Percentiles rank a stretch among this genome's conserved stretches.
phyloP scores from a whole-genome alignment of 345 rosid species.

The Ailanthus altissimus region DNA sequence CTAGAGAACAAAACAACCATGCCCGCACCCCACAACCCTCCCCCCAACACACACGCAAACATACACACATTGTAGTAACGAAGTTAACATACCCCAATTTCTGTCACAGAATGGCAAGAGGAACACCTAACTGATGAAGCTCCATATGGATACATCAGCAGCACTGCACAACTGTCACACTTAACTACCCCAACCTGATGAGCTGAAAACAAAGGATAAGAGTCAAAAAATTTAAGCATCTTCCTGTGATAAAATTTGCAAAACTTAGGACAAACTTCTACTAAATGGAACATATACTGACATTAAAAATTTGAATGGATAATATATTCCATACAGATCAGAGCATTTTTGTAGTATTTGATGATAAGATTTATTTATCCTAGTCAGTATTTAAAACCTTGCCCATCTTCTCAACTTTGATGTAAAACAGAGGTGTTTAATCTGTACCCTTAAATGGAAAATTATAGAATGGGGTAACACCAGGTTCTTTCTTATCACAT shows the following conservation, averaged over 20 bases:
- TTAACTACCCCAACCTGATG: conserved; percentile 73
- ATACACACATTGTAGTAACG: neutral
- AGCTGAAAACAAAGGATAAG: conserved; percentile 48
- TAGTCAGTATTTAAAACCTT: neutral
- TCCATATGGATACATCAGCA: conserved; percentile 84
- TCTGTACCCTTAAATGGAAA: neutral
- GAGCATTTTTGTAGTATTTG: neutral
- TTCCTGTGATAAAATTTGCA: neutral
- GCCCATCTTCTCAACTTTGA: too few species aligned
- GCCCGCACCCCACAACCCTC: too few species aligned
- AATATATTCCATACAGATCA: neutral
- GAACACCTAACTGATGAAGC: conserved; percentile 84
- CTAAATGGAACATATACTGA: neutral
- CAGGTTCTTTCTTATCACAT: neutral
- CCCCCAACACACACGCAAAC: neutral
- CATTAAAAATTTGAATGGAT: neutral
- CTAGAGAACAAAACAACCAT: too few species aligned
- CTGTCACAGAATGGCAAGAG: conserved; percentile 68
- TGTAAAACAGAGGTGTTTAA: too few species aligned
- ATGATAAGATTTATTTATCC: neutral
- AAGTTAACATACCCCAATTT: conserved; percentile 60
- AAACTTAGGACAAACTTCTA: neutral
- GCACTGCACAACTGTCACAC: conserved; percentile 55
- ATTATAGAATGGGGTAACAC: neutral
- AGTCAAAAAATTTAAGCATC: neutral